Evolutionary conservation across 208 protist species (phyloP).

Genomic region (Trypanosoma mega): DNA sequence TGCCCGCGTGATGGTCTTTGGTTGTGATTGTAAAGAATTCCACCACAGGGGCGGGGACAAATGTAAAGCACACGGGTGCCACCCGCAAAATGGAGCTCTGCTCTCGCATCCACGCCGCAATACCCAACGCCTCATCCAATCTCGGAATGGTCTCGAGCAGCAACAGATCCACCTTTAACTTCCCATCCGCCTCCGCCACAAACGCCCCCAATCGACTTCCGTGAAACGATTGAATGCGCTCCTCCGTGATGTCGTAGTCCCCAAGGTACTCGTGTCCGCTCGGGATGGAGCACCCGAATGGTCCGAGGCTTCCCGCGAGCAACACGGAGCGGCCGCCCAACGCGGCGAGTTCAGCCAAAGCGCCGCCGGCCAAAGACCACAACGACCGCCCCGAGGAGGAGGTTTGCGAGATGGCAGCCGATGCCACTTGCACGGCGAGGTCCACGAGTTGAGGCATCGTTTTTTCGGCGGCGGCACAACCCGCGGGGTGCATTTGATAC

Average conservation of each 20-base stretch:
- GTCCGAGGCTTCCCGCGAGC: constrained; percentile 18
- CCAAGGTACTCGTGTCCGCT: constrained; percentile 16
- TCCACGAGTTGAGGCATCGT: constrained; percentile 14
- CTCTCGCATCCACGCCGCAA: constrained; percentile 14
- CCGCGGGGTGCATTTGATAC: constrained; percentile 22
- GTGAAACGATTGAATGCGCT: constrained; percentile 17
- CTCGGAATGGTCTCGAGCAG: constrained; percentile 22
- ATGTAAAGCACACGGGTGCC: constrained; percentile 21
- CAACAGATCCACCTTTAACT: constrained; percentile 21
- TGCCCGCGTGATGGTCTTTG: too few relatives aligned
- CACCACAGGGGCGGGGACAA: constrained; percentile 9
- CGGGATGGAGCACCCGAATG: constrained; percentile 13
- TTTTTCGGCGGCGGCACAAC: constrained; percentile 9
- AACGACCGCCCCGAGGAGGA: not conserved
- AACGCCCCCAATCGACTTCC: constrained; percentile 10
- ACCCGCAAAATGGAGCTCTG: constrained; percentile 1
- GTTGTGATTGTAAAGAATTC: not conserved
- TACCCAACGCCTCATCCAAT: constrained; percentile 15
- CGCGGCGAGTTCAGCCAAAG: not conserved
- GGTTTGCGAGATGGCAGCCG: not conserved
- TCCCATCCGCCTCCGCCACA: constrained; percentile 5
- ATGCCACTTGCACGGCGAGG: constrained; percentile 6
- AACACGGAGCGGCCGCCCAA: constrained; percentile 10
- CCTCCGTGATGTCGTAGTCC: constrained; percentile 16
- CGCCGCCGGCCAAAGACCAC: not conserved